Percentiles rank a stretch among this genome's conserved stretches.
phyloP scores from a whole-genome alignment of 345 rosid species.

The Boechera divaricarpa region DNA sequence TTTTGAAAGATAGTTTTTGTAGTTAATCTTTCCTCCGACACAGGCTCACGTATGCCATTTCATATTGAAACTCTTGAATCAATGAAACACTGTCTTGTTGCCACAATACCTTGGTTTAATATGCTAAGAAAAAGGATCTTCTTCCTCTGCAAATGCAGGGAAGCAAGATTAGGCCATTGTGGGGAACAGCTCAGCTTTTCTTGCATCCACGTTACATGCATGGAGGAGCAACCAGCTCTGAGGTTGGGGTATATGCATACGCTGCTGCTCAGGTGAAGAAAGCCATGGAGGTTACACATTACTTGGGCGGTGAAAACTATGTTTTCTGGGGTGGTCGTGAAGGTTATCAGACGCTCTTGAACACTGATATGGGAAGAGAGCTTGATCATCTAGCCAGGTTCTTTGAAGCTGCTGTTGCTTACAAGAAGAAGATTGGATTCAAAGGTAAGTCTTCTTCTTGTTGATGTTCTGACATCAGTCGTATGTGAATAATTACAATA shows the following conservation, averaged over 20 bases:
- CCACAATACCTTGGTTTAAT: neutral
- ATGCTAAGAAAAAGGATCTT: constrained; percentile 22
- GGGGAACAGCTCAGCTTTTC: constrained; percentile 99
- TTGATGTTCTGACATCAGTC: constrained; percentile 5
- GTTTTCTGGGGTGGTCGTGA: constrained; percentile 99
- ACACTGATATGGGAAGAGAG: constrained; percentile 97
- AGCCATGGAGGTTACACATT: constrained; percentile 95
- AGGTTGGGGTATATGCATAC: constrained; percentile 85
- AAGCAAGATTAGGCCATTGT: constrained; percentile 69
- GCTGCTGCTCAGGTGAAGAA: constrained; percentile 99
- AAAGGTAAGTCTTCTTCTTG: constrained; percentile 56
- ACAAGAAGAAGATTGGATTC: constrained; percentile 98
- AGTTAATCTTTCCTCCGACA: neutral
- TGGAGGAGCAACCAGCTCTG: constrained; percentile 97
- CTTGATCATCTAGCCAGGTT: constrained; percentile 89
- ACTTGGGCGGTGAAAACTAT: constrained; percentile 96
- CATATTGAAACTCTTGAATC: neutral
- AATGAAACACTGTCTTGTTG: neutral
- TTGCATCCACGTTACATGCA: constrained; percentile 98
- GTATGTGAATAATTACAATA: neutral
- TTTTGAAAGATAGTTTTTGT: neutral
- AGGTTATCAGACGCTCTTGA: constrained; percentile 92
- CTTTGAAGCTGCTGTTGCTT: constrained; percentile 80
- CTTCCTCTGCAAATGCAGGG: constrained; percentile 53
- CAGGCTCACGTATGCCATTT: neutral